These are phyloP conservation scores for Orbilia ellipsospora DNA, from an alignment of 2,329 filamentous ascomycete species.

Conservation along the genomic window DNA sequence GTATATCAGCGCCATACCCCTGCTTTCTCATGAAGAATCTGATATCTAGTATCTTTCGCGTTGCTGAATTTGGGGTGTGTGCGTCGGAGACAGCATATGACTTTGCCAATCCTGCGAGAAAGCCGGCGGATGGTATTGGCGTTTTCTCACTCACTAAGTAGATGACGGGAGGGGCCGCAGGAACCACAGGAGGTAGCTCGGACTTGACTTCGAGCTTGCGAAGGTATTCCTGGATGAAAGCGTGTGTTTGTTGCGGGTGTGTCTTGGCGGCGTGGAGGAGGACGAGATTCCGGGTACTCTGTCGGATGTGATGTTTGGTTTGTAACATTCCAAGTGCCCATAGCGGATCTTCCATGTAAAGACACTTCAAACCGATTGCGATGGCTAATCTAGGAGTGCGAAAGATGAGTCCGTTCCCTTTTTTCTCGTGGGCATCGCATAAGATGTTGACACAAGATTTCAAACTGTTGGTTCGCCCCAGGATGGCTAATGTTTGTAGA, in stretches of 20 bases:
- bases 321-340: slow-evolving; percentile 34
- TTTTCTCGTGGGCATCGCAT: slow-evolving; percentile 15
- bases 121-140: not conserved
- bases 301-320: slow-evolving; percentile 19
- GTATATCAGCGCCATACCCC: slow-evolving; percentile 21
- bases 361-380: not conserved
- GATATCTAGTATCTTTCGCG: slow-evolving; percentile 16
- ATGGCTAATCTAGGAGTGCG: not conserved
- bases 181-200: not conserved
- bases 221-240: slow-evolving; percentile 14
- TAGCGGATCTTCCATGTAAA: slow-evolving; percentile 7
- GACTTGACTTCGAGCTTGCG: not conserved
- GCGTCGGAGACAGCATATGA: slow-evolving; percentile 36
- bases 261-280: slow-evolving; percentile 16
- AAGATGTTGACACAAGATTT: slow-evolving; percentile 39
- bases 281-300: slow-evolving; percentile 6
- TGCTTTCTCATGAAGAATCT: slow-evolving; percentile 16
- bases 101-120: slow-evolving; percentile 23
- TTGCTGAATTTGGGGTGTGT: slow-evolving; percentile 29
- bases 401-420: slow-evolving; percentile 5
- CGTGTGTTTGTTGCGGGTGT: slow-evolving; percentile 28
- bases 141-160: no score
- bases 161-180: not conserved
- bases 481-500: slow-evolving; percentile 11
- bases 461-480: slow-evolving; percentile 1